phyloP scores from a whole-genome alignment of 345 rosid genomes.

The Camelina laxa region DNA sequence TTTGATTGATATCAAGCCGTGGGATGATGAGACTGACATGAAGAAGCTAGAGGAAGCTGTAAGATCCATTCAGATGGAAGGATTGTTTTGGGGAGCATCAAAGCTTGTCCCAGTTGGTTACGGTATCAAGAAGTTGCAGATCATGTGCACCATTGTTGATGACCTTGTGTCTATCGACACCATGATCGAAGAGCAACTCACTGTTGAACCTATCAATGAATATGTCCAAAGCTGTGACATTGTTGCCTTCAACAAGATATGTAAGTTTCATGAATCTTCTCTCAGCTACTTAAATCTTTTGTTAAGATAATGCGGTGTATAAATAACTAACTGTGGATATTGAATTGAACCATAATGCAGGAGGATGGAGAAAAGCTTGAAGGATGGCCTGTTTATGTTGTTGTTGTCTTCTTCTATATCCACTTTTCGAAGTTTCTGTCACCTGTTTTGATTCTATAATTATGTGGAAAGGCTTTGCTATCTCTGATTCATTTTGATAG shows the following conservation, averaged over 20 bases:
- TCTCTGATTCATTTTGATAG: slow-evolving; percentile 3
- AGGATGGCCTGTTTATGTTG: background rate
- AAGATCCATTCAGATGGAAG: slow-evolving; percentile 67
- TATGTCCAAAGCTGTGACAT: slow-evolving; percentile 82
- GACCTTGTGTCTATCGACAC: slow-evolving; percentile 77
- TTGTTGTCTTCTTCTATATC: background rate
- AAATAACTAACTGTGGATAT: background rate
- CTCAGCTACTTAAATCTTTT: background rate
- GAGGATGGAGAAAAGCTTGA: slow-evolving; percentile 17
- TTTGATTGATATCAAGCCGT: slow-evolving; percentile 73
- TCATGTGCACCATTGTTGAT: slow-evolving; percentile 81
- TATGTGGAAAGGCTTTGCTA: background rate
- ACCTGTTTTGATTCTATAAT: background rate
- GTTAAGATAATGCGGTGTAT: background rate
- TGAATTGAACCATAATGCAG: slow-evolving; percentile 26
- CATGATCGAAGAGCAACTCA: slow-evolving; percentile 68
- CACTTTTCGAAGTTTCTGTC: background rate
- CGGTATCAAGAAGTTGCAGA: slow-evolving; percentile 86
- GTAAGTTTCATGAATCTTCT: slow-evolving; percentile 32
- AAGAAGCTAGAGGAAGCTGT: slow-evolving; percentile 83
- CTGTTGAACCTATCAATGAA: slow-evolving; percentile 70
- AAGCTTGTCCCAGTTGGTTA: slow-evolving; percentile 81
- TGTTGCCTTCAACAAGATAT: slow-evolving; percentile 88
- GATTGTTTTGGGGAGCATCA: slow-evolving; percentile 82
- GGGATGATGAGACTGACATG: slow-evolving; percentile 96